phyloP scores from a whole-genome alignment of 345 rosid species.

The Lagerstroemia speciosa region DNA sequence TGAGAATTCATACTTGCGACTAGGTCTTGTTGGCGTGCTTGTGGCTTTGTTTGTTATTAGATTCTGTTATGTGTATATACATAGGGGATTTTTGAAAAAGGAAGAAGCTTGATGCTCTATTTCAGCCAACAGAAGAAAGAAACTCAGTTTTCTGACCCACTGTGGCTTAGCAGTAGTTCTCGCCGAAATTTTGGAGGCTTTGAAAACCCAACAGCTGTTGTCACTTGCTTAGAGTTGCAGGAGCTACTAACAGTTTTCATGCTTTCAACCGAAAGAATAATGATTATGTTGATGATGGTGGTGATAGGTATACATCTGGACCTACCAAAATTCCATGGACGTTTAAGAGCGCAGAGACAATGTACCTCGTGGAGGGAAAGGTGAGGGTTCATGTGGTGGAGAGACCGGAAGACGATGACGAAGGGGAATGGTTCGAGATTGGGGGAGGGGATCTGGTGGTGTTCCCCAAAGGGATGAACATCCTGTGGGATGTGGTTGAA shows the following conservation, averaged over 20 bases:
- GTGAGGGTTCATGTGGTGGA: slow-evolving; percentile 17
- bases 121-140: background rate
- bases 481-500: slow-evolving; percentile 35
- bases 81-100: background rate
- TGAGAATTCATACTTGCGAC: background rate
- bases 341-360: slow-evolving; percentile 29
- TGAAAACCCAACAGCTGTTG: too few species aligned
- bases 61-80: too few species aligned
- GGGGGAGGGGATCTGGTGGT: slow-evolving; percentile 39
- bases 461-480: slow-evolving; percentile 44
- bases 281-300: background rate
- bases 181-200: too few species aligned
- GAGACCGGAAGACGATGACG: slow-evolving; percentile 18
- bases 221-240: background rate
- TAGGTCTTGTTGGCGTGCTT: background rate
- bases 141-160: too few species aligned
- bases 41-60: background rate
- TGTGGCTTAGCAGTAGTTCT: too few species aligned
- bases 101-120: background rate
- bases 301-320: slow-evolving; percentile 27
- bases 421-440: slow-evolving; percentile 32
- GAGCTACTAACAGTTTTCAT: background rate
- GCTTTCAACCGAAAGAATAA: background rate
- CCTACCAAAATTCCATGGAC: slow-evolving; percentile 41
- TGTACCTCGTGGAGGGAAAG: slow-evolving; percentile 36